phyloP scores from a whole-genome alignment of 345 rosid species.

The Brassica napus region Da-Ae NC_063436.1:9000501-9001000 shows the following conservation, averaged over 20 bases:
- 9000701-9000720: background rate
- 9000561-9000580: slow-evolving; percentile 85
- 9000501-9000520: slow-evolving; percentile 57
- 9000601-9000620: slow-evolving; percentile 44
- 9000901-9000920: slow-evolving; percentile 36
- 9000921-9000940: slow-evolving; percentile 29
- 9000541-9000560: slow-evolving; percentile 82
- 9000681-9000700: slow-evolving; percentile 3
- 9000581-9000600: slow-evolving; percentile 61
- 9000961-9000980: slow-evolving; percentile 21
- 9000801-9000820: slow-evolving; percentile 25
- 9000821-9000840: slow-evolving; percentile 18
- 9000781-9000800: slow-evolving; percentile 1
- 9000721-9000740: slow-evolving; percentile 39
- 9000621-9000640: slow-evolving; percentile 46
- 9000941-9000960: slow-evolving; percentile 23
- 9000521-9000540: slow-evolving; percentile 68
- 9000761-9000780: slow-evolving; percentile 44
- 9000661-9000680: background rate
- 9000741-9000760: slow-evolving; percentile 36
- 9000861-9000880: slow-evolving; percentile 18
- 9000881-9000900: slow-evolving; percentile 32
- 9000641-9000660: slow-evolving; percentile 32
- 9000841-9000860: slow-evolving; percentile 32
- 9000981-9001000: slow-evolving; percentile 6